Conservation (phyloP, 148 eudicot genomes). For the Vaccinium vitisidaea region DNA sequence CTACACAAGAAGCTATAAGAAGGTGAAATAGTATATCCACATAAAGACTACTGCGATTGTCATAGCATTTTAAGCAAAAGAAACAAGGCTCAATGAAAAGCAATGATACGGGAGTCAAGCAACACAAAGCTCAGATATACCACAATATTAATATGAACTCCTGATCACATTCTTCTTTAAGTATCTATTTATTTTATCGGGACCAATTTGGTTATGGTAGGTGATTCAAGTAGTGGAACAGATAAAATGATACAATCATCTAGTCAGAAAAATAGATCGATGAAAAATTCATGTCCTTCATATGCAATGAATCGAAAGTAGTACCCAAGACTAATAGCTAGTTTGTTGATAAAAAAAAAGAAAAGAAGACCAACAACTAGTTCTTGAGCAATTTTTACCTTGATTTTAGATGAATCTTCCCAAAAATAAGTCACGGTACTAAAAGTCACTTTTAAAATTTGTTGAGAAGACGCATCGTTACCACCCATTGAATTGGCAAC, state of each 20-base stretch:
- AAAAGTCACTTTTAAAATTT: too few species aligned
- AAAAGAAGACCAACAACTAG: conserved; percentile 54
- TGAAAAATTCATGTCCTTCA: background rate
- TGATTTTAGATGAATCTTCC: conserved; percentile 66
- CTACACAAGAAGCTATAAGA: background rate
- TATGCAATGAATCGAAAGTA: conserved; percentile 15
- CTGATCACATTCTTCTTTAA: background rate
- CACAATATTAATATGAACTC: background rate
- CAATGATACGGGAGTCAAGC: background rate
- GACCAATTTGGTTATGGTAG: background rate
- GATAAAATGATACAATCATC: background rate
- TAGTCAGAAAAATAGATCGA: background rate
- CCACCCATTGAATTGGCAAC: too few species aligned
- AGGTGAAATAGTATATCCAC: background rate
- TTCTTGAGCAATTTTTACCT: conserved; percentile 72
- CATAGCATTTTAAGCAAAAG: conserved; percentile 1
- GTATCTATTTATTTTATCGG: background rate
- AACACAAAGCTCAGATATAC: background rate
- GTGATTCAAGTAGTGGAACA: conserved; percentile 1
- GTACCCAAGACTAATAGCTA: conserved; percentile 79
- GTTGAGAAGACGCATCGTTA: too few species aligned
- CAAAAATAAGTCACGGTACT: too few species aligned
- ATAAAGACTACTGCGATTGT: conserved; percentile 4
- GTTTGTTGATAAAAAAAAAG: too few species aligned
- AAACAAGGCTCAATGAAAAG: conserved; percentile 1